Evolutionary conservation across 2,329 filamentous ascomycete genomes (phyloP).

Genomic region (Talaromyces amestolkiae): DNA sequence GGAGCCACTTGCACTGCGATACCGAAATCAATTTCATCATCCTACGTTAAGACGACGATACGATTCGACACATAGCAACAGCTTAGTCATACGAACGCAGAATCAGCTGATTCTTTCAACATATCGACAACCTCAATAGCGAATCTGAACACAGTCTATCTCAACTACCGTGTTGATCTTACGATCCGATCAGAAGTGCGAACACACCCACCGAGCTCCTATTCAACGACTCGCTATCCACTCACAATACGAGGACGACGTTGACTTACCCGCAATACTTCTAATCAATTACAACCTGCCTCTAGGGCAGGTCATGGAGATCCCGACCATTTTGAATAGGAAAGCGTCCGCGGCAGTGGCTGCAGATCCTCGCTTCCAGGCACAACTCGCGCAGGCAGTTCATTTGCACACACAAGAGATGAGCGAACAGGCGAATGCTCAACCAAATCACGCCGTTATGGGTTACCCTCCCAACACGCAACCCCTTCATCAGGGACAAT

Average conservation of each 20-base stretch:
- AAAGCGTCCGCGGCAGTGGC: constrained; percentile 47
- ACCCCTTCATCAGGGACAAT: constrained; percentile 49
- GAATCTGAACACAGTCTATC: not conserved
- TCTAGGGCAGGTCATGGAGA: constrained; percentile 49
- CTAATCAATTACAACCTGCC: constrained; percentile 22
- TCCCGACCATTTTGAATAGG: constrained; percentile 52
- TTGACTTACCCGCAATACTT: constrained; percentile 1
- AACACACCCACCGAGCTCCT: not conserved
- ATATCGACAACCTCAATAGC: not conserved
- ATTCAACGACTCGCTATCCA: not conserved
- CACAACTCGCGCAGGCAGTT: constrained; percentile 42
- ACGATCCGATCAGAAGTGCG: not conserved
- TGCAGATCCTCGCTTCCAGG: constrained; percentile 44
- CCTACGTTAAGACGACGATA: constrained; percentile 6
- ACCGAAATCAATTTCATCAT: not conserved
- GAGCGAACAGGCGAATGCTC: constrained; percentile 58
- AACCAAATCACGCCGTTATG: constrained; percentile 55
- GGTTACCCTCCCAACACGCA: constrained; percentile 58
- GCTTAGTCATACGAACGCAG: not conserved
- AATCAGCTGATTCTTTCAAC: not conserved
- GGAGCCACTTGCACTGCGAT: not conserved
- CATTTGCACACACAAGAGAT: constrained; percentile 48
- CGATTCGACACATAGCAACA: not conserved
- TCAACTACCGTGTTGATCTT: not conserved
- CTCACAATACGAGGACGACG: not conserved